phyloP scores from a whole-genome alignment of 345 rosid genomes.

The Triadica sebifera region DNA sequence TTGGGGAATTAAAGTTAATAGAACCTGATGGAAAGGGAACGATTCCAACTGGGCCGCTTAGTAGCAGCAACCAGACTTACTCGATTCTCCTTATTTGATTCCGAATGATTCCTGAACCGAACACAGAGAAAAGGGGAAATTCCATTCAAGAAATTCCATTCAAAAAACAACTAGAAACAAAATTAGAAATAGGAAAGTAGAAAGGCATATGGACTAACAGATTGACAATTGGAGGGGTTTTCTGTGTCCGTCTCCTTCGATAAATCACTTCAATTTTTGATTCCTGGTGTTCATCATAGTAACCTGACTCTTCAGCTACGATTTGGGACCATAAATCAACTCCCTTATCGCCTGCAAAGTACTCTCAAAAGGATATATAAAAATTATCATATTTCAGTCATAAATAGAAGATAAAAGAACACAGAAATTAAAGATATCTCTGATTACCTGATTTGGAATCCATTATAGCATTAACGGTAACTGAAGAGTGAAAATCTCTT shows the following conservation, averaged over 20 bases:
- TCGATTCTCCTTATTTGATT: slow-evolving; percentile 33
- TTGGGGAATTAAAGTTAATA: background rate
- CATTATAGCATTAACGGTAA: slow-evolving; percentile 20
- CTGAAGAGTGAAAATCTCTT: background rate
- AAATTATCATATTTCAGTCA: background rate
- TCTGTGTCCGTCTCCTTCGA: slow-evolving; percentile 50
- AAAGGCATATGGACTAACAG: slow-evolving; percentile 26
- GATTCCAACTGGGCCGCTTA: slow-evolving; percentile 86
- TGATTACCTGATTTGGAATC: slow-evolving; percentile 31
- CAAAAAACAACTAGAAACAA: background rate
- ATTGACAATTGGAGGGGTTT: slow-evolving; percentile 19
- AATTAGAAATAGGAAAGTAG: background rate
- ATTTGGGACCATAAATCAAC: slow-evolving; percentile 63
- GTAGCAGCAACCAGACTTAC: slow-evolving; percentile 45
- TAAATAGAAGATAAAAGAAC: background rate
- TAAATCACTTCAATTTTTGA: slow-evolving; percentile 40
- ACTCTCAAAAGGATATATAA: background rate
- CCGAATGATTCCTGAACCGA: slow-evolving; percentile 25
- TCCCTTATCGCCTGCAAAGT: slow-evolving; percentile 13
- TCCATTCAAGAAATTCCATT: background rate
- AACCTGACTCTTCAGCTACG: slow-evolving; percentile 22
- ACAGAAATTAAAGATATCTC: background rate
- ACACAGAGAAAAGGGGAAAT: background rate
- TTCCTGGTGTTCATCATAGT: background rate
- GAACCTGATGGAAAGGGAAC: slow-evolving; percentile 88